Base-by-base conservation (phyloP, 2,329 filamentous ascomycete genomes). In the Nakataea oryzae region DNA sequence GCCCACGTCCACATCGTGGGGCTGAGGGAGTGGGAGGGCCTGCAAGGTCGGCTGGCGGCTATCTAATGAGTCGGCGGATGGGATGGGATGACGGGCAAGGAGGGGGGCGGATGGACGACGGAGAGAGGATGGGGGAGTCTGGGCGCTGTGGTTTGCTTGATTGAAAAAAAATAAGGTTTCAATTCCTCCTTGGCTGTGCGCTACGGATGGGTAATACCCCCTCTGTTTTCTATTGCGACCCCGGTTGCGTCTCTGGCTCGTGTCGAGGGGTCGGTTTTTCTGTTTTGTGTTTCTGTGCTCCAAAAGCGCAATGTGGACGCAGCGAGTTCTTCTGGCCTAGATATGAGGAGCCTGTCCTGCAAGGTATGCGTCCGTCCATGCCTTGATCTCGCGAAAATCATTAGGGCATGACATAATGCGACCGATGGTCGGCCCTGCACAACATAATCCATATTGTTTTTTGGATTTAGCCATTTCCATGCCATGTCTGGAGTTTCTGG, bases 21-120 rank as follows among this genome's bases (percentile, higher is more conserved):
- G 64, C 80, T 79, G 24, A 71, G 74, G 61, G 81, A 84, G 71
- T 85, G 82, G 83, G 81, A 83, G 66, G 77, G 75, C 17, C 67
- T 84, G 62, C 79, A 82, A 70, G 79, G 80, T 56, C 72, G 76
- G 57, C 68, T 75, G 59, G 69, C 65, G 54, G 67, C 63, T 64
- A 66, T 41, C 26, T 58, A 13, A 58, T n/a, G 41, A 4, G 21
- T 6, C 2, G 17, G 1, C 5, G 41, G n/a, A 58, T 12, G 57
- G 29, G 30, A 41, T 58, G 34, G n/a, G 7, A 50, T 50, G 41
- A 50, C 41, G 17, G 41, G 41, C 82, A 81, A 83, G 11, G 21
- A 50, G 4, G 30, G n/a, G 4, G 41, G 41, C 7, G 41, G 8
- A 14, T n/a, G 17, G 17, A 21, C 17, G 41, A 69, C n/a, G n/a